phyloP scores from a whole-genome alignment of 2,329 filamentous ascomycete species.

The Nothophoma quercina region DNA sequence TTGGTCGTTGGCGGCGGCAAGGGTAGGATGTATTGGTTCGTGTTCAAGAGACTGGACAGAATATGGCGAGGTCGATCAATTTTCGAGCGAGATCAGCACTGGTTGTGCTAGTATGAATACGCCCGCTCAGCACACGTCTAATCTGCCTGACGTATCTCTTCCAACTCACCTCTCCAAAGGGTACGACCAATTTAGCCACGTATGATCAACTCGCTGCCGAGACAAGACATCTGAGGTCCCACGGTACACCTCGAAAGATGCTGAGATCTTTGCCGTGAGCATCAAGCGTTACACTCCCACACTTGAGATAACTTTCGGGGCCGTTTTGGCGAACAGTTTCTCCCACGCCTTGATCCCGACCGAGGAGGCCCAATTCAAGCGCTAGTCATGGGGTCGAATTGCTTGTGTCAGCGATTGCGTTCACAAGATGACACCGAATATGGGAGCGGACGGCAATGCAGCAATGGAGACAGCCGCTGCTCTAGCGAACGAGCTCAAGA shows the following conservation, averaged over 20 bases:
- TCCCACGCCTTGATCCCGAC: slow-evolving; percentile 34
- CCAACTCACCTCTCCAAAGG: neutral
- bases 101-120: slow-evolving; percentile 11
- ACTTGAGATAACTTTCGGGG: slow-evolving; percentile 39
- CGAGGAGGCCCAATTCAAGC: slow-evolving; percentile 49
- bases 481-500: slow-evolving; percentile 22
- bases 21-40: slow-evolving; percentile 42
- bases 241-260: slow-evolving; percentile 44
- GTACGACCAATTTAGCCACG: neutral
- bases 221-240: slow-evolving; percentile 36
- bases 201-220: slow-evolving; percentile 15
- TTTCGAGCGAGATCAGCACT: neutral
- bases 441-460: slow-evolving; percentile 28
- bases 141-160: neutral
- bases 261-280: slow-evolving; percentile 32
- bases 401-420: slow-evolving; percentile 53
- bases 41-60: slow-evolving; percentile 29
- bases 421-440: slow-evolving; percentile 48
- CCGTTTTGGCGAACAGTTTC: slow-evolving; percentile 42
- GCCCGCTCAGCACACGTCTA: too few species aligned
- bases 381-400: slow-evolving; percentile 51
- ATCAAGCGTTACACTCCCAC: slow-evolving; percentile 35
- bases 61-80: slow-evolving; percentile 13
- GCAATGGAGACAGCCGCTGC: slow-evolving; percentile 30
- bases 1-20: slow-evolving; percentile 23